phyloP scores from a whole-genome alignment of 371 early-diverging fungal genomes.

The Lichtheimia corymbifera region DNA sequence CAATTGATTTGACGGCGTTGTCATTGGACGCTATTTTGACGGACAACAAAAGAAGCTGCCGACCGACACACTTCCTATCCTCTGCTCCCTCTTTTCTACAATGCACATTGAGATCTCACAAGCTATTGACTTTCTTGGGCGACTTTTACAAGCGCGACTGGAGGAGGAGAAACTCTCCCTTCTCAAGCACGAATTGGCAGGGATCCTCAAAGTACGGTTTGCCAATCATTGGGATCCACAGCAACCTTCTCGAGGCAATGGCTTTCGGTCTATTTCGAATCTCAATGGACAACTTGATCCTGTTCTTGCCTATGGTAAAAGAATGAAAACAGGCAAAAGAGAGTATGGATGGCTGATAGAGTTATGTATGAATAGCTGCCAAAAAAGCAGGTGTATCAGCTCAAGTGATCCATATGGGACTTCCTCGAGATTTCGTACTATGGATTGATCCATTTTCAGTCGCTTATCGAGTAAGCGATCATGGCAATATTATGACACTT shows the following conservation, averaged over 20 bases:
- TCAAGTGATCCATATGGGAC: conserved; percentile 38
- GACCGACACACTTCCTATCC: background rate
- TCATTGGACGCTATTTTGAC: no score
- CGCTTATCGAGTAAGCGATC: conserved; percentile 75
- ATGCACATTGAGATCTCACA: conserved; percentile 65
- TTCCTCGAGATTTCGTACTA: conserved; percentile 74
- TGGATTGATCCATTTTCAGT: conserved; percentile 81
- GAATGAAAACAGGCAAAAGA: conserved; percentile 3
- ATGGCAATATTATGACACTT: conserved; percentile 65
- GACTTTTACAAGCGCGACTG: conserved; percentile 46
- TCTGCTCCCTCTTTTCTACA: background rate
- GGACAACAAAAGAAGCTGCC: background rate
- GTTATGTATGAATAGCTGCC: background rate
- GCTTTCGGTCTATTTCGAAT: conserved; percentile 72
- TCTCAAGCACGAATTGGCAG: conserved; percentile 41
- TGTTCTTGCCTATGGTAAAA: conserved; percentile 44
- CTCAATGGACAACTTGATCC: conserved; percentile 70
- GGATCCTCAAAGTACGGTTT: conserved; percentile 41
- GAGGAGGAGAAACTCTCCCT: conserved; percentile 26
- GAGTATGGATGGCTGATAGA: background rate
- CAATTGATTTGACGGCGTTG: no score
- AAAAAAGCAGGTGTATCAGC: conserved; percentile 10
- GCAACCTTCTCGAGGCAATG: conserved; percentile 68
- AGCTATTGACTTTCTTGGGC: conserved; percentile 55
- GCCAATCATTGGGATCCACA: conserved; percentile 71